Evolutionary conservation across 2,329 filamentous ascomycete genomes (phyloP).

Genomic region (Pestalotiopsis sp.): DNA sequence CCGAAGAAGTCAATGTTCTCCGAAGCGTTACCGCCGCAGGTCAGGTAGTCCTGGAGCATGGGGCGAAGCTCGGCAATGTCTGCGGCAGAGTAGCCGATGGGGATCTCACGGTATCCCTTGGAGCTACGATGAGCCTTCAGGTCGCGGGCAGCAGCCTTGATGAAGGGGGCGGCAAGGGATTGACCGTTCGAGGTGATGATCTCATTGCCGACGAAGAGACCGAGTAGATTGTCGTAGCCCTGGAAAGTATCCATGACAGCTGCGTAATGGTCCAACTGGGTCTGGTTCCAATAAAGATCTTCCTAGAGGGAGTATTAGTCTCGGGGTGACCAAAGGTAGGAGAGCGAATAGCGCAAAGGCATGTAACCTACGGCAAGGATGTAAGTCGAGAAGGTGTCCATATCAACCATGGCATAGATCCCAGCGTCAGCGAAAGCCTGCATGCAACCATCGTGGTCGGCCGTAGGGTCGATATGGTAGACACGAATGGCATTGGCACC

Average conservation of each 20-base stretch:
- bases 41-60: constrained; percentile 70
- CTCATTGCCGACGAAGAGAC: constrained; percentile 88
- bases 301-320: background rate
- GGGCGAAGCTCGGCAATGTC: constrained; percentile 72
- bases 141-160: constrained; percentile 80
- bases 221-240: constrained; percentile 75
- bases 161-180: constrained; percentile 71
- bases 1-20: constrained; percentile 82
- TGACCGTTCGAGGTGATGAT: constrained; percentile 66
- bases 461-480: constrained; percentile 77
- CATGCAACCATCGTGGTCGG: constrained; percentile 80
- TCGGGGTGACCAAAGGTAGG: background rate
- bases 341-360: background rate
- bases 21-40: constrained; percentile 68
- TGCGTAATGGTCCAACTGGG: constrained; percentile 67
- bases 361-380: constrained; percentile 56
- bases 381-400: constrained; percentile 73
- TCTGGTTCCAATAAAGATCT: constrained; percentile 68
- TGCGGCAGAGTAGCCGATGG: constrained; percentile 83
- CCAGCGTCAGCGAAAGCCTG: constrained; percentile 73
- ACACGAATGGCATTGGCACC: constrained; percentile 84
- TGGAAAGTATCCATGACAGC: constrained; percentile 77
- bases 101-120: constrained; percentile 78
- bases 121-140: constrained; percentile 77
- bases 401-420: constrained; percentile 82